These are phyloP conservation scores for Xylaria sp. DNA, from an alignment of 2,329 filamentous ascomycete genomes.

Conservation along the genomic window DNA sequence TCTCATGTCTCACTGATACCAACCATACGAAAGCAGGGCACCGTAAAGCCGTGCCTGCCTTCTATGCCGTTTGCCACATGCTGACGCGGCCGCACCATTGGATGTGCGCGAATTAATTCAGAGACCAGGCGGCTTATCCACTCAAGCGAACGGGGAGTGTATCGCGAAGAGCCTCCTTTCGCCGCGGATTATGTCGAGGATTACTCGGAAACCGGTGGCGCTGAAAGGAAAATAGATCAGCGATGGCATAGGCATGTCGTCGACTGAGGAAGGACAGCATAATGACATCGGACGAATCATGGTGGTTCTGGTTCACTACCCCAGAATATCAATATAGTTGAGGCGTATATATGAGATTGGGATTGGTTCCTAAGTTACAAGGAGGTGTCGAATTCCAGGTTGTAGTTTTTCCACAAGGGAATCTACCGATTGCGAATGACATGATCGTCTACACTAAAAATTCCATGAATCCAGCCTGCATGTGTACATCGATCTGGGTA, in stretches of 20 bases:
- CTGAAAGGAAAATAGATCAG: background rate
- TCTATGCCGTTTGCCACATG: background rate
- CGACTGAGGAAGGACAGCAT: background rate
- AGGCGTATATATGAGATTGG: background rate
- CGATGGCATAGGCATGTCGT: background rate
- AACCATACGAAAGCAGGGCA: background rate
- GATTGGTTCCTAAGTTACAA: background rate
- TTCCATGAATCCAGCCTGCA: background rate
- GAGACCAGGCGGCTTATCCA: background rate
- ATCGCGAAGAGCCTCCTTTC: background rate
- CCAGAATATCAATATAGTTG: background rate
- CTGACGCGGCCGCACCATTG: background rate
- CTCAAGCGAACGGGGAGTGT: background rate
- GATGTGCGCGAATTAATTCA: background rate
- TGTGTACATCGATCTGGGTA: conserved; percentile 13
- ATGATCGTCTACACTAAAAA: background rate
- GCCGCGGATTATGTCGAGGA: background rate
- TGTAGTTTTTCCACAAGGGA: background rate
- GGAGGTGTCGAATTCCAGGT: background rate
- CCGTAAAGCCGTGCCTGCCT: background rate
- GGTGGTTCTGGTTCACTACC: background rate
- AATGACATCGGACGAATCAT: background rate
- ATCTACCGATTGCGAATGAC: background rate
- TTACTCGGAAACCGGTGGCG: background rate
- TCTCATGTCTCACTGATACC: background rate